Percentiles rank a stretch among this genome's conserved stretches.
These are phyloP conservation scores for Apiotrichum gracile DNA, from an alignment of 1,284 basidiomycete species.

Conservation along the genomic window DNA sequence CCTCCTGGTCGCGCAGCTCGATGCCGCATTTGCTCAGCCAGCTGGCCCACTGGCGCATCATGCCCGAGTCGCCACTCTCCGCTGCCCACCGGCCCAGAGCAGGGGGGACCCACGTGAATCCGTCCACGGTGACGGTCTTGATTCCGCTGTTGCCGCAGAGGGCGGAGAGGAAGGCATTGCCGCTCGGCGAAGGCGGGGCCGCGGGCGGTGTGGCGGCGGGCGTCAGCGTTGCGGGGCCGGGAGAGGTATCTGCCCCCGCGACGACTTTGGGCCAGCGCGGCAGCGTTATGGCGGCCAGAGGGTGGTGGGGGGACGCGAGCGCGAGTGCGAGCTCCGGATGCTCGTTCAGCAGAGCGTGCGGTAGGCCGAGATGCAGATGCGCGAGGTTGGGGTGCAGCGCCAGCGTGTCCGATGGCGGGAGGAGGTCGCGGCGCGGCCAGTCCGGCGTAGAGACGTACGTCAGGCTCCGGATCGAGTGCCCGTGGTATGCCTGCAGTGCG, in stretches of 20 bases:
- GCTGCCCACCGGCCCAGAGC: constrained; percentile 32
- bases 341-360: constrained; percentile 29
- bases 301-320: constrained; percentile 32
- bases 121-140: constrained; percentile 29
- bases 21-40: constrained; percentile 20
- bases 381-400: constrained; percentile 41
- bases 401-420: constrained; percentile 53
- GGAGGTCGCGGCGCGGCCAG: constrained; percentile 62
- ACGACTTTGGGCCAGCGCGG: constrained; percentile 47
- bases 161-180: constrained; percentile 17
- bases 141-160: constrained; percentile 3
- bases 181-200: neutral
- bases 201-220: neutral
- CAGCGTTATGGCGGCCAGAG: constrained; percentile 62
- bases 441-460: constrained; percentile 54
- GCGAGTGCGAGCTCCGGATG: constrained; percentile 7
- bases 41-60: constrained; percentile 34
- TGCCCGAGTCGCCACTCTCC: constrained; percentile 33
- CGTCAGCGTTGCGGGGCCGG: neutral
- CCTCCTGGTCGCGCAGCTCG: constrained; percentile 38
- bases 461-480: constrained; percentile 57
- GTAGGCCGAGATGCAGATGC: constrained; percentile 28
- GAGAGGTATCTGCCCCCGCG: constrained; percentile 2
- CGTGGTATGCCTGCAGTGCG: constrained; percentile 63
- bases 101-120: constrained; percentile 38